Percentiles rank a stretch among this genome's conserved stretches.
These are phyloP conservation scores for Aurantiochytrium sp. DNA, from an alignment of 108 stramenopile genomes.

Conservation along the genomic window DNA sequence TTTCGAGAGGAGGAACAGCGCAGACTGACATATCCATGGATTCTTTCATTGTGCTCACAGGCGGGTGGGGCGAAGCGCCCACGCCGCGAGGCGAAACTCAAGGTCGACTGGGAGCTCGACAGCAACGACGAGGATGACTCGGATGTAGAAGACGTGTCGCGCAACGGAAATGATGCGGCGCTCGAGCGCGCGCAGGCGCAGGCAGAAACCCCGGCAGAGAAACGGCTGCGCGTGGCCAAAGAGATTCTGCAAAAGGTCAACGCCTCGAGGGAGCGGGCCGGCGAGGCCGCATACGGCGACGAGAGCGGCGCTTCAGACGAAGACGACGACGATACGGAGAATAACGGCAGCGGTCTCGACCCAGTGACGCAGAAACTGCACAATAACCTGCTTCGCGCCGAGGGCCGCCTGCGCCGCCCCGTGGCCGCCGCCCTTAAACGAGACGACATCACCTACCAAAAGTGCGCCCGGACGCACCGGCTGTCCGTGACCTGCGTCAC, in stretches of 20 bases:
- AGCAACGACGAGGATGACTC: not conserved
- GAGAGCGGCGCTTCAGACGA: not conserved
- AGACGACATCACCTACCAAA: not conserved
- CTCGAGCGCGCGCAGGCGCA: conserved; percentile 36
- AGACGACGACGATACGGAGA: conserved; percentile 30
- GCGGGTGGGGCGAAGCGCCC: not conserved
- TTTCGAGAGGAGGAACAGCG: too few species aligned
- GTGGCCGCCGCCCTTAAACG: not conserved
- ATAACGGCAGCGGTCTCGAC: conserved; percentile 39
- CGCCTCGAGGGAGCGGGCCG: conserved; percentile 34
- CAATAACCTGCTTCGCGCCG: not conserved
- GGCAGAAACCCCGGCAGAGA: conserved; percentile 54
- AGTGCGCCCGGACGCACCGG: not conserved
- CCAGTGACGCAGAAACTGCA: conserved; percentile 36
- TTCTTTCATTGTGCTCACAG: not conserved
- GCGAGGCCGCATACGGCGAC: conserved; percentile 26
- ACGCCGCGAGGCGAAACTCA: conserved; percentile 1
- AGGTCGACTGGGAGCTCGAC: conserved; percentile 32
- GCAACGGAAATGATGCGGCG: not conserved
- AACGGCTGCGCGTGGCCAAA: conserved; percentile 53
- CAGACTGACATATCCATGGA: too few species aligned
- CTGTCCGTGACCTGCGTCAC: conserved; percentile 74
- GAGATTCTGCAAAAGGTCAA: conserved; percentile 47
- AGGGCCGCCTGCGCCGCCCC: not conserved
- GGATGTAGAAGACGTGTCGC: not conserved